phyloP scores from a whole-genome alignment of 2,329 filamentous ascomycete species.

The Exophiala calicioides region DNA sequence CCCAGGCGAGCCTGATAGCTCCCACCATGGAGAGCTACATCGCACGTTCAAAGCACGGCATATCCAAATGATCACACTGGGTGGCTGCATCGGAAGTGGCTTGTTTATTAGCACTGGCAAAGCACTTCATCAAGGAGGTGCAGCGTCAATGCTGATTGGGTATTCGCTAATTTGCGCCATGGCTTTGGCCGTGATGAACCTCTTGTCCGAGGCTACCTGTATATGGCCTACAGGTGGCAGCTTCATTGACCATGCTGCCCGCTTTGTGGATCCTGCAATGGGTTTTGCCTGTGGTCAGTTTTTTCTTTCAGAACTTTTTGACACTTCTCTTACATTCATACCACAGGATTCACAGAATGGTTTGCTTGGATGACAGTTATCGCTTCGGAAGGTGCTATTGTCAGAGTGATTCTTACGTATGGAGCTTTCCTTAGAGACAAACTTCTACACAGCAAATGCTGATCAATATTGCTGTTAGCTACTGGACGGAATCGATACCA shows the following conservation, averaged over 20 bases:
- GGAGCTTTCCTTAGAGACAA: not conserved
- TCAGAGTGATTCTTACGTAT: constrained; percentile 45
- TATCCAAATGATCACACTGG: constrained; percentile 29
- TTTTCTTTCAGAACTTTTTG: too few species aligned
- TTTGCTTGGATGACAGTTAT: constrained; percentile 62
- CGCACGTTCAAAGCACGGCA: constrained; percentile 19
- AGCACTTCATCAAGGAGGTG: constrained; percentile 32
- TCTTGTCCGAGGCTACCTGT: constrained; percentile 5
- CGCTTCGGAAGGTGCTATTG: constrained; percentile 48
- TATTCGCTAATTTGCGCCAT: constrained; percentile 34
- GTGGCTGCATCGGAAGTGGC: constrained; percentile 37
- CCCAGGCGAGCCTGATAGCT: constrained; percentile 4
- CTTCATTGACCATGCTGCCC: constrained; percentile 40
- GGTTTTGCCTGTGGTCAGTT: constrained; percentile 44
- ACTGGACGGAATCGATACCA: constrained; percentile 48
- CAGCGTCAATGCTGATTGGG: constrained; percentile 37
- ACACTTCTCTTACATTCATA: too few species aligned
- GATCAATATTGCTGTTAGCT: too few species aligned
- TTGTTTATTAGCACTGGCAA: constrained; percentile 39
- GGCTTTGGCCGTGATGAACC: constrained; percentile 8
- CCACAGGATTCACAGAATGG: constrained; percentile 57
- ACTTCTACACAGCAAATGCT: not conserved
- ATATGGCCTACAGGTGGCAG: constrained; percentile 9
- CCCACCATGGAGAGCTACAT: constrained; percentile 2
- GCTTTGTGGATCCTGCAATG: constrained; percentile 49